These are phyloP conservation scores for Pyrenula massariospora DNA, from an alignment of 495 filamentous ascomycete species.

Conservation along the genomic window DNA sequence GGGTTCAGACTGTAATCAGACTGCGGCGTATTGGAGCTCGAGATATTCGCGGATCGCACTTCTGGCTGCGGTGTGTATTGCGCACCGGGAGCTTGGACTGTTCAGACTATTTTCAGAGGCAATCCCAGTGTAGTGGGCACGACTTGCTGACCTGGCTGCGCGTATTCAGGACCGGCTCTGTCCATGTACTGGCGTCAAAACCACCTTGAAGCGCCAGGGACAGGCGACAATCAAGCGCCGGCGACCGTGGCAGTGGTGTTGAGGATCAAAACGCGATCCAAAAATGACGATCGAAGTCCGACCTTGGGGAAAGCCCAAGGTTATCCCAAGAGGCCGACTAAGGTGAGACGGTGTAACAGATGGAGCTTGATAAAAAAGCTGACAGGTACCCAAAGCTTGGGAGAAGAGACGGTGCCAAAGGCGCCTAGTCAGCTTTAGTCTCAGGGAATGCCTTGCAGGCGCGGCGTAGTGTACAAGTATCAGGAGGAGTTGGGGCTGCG, in stretches of 20 bases:
- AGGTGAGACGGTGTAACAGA: not conserved
- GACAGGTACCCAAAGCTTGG: not conserved
- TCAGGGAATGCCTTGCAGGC: not conserved
- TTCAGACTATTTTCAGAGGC: slow-evolving; percentile 65
- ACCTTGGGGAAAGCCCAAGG: not conserved
- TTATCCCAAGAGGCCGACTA: not conserved
- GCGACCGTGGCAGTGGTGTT: not conserved
- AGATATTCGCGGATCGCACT: slow-evolving; percentile 57
- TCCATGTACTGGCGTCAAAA: slow-evolving; percentile 54
- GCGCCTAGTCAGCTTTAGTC: not conserved
- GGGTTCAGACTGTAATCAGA: slow-evolving; percentile 81
- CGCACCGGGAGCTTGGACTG: slow-evolving; percentile 59
- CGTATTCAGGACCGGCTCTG: slow-evolving; percentile 82
- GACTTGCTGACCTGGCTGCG: slow-evolving; percentile 96
- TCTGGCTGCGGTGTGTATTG: slow-evolving; percentile 62
- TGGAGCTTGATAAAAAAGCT: not conserved
- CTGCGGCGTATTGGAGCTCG: slow-evolving; percentile 70
- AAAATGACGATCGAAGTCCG: not conserved
- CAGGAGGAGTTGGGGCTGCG: not conserved
- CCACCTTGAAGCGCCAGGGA: not conserved
- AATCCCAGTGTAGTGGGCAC: slow-evolving; percentile 40
- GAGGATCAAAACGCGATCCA: not conserved
- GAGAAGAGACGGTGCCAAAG: not conserved
- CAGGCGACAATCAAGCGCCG: not conserved
- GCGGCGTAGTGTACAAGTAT: not conserved